Conservation (phyloP, 352 stramenopile species). For the Pythium insidiosum region DNA sequence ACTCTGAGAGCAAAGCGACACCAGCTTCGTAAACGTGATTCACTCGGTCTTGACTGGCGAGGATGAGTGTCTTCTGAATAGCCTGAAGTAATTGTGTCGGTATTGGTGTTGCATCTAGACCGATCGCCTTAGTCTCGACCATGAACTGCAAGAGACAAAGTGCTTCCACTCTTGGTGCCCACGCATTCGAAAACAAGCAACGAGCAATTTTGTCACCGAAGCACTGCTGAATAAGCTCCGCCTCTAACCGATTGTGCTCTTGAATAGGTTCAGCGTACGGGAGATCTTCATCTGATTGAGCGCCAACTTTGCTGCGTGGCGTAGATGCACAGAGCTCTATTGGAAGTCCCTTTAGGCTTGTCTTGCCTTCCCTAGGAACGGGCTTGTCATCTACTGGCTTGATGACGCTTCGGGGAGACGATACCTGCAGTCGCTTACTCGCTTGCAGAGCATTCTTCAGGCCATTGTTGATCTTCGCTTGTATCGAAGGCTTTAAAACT, state of each 20-base stretch:
- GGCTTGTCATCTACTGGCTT: not conserved
- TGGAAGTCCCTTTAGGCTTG: too few relatives aligned
- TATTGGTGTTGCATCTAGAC: conserved; percentile 26
- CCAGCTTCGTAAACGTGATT: conserved; percentile 74
- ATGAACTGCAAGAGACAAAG: conserved; percentile 69
- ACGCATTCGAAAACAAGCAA: conserved; percentile 75
- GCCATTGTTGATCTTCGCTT: conserved; percentile 79
- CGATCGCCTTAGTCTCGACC: conserved; percentile 41
- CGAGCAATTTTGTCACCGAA: conserved; percentile 72
- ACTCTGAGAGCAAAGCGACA: conserved; percentile 63
- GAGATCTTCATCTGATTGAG: conserved; percentile 61
- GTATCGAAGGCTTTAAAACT: conserved; percentile 60
- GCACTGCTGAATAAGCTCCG: conserved; percentile 26
- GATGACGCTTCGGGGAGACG: not conserved
- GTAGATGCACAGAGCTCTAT: too few relatives aligned
- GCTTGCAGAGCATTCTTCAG: conserved; percentile 54
- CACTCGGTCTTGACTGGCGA: conserved; percentile 64
- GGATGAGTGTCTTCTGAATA: conserved; percentile 45
- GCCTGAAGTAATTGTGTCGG: conserved; percentile 17
- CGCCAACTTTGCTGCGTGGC: conserved; percentile 37
- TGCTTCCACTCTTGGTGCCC: conserved; percentile 70
- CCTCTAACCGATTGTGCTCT: conserved; percentile 47
- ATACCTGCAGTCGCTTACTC: conserved; percentile 44
- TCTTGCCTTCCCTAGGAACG: too few relatives aligned
- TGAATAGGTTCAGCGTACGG: conserved; percentile 73